Conservation (phyloP, 2,329 filamentous ascomycete genomes). For the Cytospora chrysosperma region DNA sequence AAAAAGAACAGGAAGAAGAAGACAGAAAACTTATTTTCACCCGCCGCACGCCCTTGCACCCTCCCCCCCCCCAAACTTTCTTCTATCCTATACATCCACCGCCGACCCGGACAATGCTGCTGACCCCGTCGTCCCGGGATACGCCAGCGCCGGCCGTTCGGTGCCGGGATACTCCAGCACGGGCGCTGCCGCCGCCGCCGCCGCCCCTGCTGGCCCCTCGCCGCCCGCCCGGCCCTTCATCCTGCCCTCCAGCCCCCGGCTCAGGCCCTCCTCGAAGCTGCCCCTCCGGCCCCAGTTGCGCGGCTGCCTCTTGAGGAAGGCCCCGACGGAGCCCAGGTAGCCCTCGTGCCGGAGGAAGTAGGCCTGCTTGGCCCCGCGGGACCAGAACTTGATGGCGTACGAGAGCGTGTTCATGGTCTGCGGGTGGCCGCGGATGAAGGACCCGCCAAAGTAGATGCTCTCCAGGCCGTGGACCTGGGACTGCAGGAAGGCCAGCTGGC, state of each 20-base stretch:
- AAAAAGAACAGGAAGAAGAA: too few species aligned
- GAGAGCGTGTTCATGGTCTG: constrained; percentile 98
- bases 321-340: constrained; percentile 89
- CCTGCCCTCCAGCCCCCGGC: constrained; percentile 32
- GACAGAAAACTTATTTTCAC: too few species aligned
- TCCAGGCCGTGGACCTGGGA: constrained; percentile 89
- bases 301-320: constrained; percentile 88
- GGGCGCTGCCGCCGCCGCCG: neutral
- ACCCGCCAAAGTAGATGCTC: constrained; percentile 96
- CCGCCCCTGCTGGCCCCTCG: neutral
- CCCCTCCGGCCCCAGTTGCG: constrained; percentile 85
- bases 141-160: neutral
- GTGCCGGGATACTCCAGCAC: constrained; percentile 20
- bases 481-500: constrained; percentile 96
- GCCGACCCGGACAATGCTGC: neutral
- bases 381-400: constrained; percentile 97
- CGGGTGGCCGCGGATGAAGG: constrained; percentile 91
- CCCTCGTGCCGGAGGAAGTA: constrained; percentile 96
- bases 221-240: constrained; percentile 26
- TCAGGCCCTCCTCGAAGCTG: constrained; percentile 60
- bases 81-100: neutral
- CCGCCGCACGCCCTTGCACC: too few species aligned
- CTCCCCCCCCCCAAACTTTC: neutral
- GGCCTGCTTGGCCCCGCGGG: constrained; percentile 87
- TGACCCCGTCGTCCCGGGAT: neutral